These are phyloP conservation scores for Sporothrix globosa DNA, from an alignment of 2,329 filamentous ascomycete genomes.

Conservation along the genomic window DNA sequence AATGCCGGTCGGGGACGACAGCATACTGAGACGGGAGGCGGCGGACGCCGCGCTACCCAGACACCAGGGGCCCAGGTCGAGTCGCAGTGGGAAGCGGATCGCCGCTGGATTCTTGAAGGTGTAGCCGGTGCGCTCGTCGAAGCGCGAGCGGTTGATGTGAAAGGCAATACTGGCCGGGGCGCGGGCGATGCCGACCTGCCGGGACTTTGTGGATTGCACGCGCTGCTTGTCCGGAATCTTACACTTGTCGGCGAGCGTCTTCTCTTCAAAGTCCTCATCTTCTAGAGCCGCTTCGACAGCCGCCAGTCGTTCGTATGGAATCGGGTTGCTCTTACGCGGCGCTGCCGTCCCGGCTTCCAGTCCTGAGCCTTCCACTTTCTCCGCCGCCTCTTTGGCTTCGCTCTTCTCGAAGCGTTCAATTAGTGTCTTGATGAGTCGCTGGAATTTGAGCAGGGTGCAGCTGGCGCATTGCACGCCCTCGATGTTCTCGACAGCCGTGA, in stretches of 20 bases:
- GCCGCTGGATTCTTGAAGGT: constrained; percentile 82
- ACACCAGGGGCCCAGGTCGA: constrained; percentile 86
- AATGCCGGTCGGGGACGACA: not conserved
- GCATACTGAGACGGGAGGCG: not conserved
- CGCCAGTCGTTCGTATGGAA: constrained; percentile 60
- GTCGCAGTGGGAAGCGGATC: constrained; percentile 71
- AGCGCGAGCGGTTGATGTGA: constrained; percentile 90
- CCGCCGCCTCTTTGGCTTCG: constrained; percentile 44
- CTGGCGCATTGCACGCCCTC: constrained; percentile 89
- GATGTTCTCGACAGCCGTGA: constrained; percentile 82
- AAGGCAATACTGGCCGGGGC: constrained; percentile 79
- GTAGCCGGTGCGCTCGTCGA: constrained; percentile 78
- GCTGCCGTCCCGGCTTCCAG: not conserved
- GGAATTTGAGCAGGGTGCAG: constrained; percentile 73
- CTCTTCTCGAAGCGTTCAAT: constrained; percentile 45
- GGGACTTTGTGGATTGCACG: constrained; percentile 80
- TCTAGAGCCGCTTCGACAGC: constrained; percentile 72
- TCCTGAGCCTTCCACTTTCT: not conserved
- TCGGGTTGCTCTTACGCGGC: constrained; percentile 46
- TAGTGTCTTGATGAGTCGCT: constrained; percentile 53
- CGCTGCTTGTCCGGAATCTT: constrained; percentile 65
- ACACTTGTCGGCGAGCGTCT: constrained; percentile 64
- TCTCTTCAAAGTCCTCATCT: constrained; percentile 77
- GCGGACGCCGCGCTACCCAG: constrained; percentile 61
- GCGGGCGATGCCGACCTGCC: constrained; percentile 83